phyloP scores from a whole-genome alignment of 345 rosid genomes.

The Abelmoschus esculentus region DNA sequence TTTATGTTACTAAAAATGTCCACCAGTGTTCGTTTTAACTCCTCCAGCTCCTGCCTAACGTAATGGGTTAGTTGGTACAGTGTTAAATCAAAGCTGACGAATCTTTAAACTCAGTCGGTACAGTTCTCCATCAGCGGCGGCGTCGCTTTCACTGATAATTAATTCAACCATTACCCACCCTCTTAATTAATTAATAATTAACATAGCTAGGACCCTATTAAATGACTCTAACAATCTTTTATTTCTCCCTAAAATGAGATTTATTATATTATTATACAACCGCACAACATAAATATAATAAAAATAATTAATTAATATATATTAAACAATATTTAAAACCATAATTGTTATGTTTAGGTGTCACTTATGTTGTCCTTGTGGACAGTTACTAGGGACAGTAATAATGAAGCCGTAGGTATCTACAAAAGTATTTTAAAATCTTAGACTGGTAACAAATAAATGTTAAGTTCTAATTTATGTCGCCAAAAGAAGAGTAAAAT shows the following conservation, averaged over 20 bases:
- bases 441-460: no score
- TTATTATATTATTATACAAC: no score
- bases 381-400: no score
- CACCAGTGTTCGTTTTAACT: not conserved
- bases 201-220: not conserved
- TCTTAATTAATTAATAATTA: not conserved
- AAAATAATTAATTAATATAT: no score
- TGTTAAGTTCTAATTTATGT: no score
- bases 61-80: not conserved
- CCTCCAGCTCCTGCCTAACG: not conserved
- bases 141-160: constrained; percentile 4
- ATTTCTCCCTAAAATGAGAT: not conserved
- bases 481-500: no score
- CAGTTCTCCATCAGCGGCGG: not conserved
- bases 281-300: no score
- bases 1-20: not conserved
- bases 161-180: constrained; percentile 1
- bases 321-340: no score
- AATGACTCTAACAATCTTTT: not conserved
- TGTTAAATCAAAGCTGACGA: constrained; percentile 8
- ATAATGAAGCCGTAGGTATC: no score
- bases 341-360: no score
- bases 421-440: no score
- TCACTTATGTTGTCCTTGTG: no score
- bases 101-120: not conserved